A percentile compares a stretch with the other conserved stretches of the same genome.
Conservation (phyloP, 2,329 filamentous ascomycete species). For the Meredithiella fracta region DNA sequence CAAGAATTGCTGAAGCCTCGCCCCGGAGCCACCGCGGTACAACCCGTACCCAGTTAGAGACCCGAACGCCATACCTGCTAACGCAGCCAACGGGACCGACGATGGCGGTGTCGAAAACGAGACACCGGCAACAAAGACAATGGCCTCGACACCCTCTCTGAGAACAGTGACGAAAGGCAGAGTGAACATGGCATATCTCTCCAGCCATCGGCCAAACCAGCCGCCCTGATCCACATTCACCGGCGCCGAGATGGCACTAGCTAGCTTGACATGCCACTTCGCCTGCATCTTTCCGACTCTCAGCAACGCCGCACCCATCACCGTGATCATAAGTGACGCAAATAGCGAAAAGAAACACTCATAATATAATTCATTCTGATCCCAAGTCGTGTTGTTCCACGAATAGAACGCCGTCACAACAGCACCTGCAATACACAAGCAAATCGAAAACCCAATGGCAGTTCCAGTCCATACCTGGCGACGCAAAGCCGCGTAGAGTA, state of each 20-base stretch:
- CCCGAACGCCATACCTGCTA: conserved; percentile 55
- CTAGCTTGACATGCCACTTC: conserved; percentile 76
- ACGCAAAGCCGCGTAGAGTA: conserved; percentile 8
- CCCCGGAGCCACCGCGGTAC: conserved; percentile 42
- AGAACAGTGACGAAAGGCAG: conserved; percentile 80
- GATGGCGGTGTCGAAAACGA: conserved; percentile 58
- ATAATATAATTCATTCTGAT: conserved; percentile 56
- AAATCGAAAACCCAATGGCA: conserved; percentile 43
- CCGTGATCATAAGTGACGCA: conserved; percentile 62
- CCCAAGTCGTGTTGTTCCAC: conserved; percentile 38
- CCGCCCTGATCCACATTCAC: conserved; percentile 31
- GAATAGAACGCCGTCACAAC: conserved; percentile 58
- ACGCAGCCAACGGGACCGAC: conserved; percentile 60
- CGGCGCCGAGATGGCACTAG: conserved; percentile 44
- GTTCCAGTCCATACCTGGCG: conserved; percentile 47
- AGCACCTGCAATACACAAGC: conserved; percentile 46
- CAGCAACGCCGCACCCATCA: conserved; percentile 66
- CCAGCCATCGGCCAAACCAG: conserved; percentile 44
- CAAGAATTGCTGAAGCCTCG: conserved; percentile 53
- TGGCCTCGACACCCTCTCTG: conserved; percentile 69
- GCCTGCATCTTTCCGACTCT: conserved; percentile 69
- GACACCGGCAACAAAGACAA: conserved; percentile 69
- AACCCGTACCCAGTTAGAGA: conserved; percentile 52
- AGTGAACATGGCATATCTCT: conserved; percentile 75
- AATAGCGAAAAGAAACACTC: conserved; percentile 65